phyloP scores from a whole-genome alignment of 768 basidiomycete species.

The Suillus spraguei region DNA sequence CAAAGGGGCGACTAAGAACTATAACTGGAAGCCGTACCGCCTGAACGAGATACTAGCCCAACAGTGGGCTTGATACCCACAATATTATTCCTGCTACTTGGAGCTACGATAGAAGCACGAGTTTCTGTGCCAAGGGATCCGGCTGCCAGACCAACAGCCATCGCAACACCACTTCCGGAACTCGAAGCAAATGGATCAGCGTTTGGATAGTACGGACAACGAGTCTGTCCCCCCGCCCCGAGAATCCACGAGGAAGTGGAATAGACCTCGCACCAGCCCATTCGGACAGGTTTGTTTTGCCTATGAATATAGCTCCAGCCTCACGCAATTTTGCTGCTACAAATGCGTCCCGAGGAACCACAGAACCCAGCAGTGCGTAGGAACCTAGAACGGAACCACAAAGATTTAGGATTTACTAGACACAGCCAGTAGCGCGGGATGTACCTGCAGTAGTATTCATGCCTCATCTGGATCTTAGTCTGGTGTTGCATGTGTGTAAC shows the following conservation, averaged over 20 bases:
- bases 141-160: conserved; percentile 40
- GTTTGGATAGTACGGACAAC: conserved; percentile 48
- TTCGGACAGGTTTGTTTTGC: conserved; percentile 54
- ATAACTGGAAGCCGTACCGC: conserved; percentile 26
- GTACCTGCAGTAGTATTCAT: conserved; percentile 40
- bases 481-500: not conserved
- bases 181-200: conserved; percentile 55
- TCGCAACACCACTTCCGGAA: conserved; percentile 50
- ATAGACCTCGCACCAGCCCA: conserved; percentile 37
- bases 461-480: conserved; percentile 17
- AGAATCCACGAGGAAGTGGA: conserved; percentile 47
- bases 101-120: conserved; percentile 45
- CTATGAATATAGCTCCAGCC: conserved; percentile 30
- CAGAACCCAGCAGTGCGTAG: conserved; percentile 30
- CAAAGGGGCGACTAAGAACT: not conserved
- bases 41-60: conserved; percentile 41
- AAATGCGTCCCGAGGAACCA: conserved; percentile 32
- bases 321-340: conserved; percentile 24
- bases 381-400: conserved; percentile 19
- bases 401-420: not conserved
- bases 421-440: conserved; percentile 15
- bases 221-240: conserved; percentile 50
- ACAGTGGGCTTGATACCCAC: conserved; percentile 43
- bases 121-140: conserved; percentile 45
- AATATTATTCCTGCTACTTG: conserved; percentile 39